phyloP scores from a whole-genome alignment of 2,329 filamentous ascomycete species.

The Elsinoe australis region DNA sequence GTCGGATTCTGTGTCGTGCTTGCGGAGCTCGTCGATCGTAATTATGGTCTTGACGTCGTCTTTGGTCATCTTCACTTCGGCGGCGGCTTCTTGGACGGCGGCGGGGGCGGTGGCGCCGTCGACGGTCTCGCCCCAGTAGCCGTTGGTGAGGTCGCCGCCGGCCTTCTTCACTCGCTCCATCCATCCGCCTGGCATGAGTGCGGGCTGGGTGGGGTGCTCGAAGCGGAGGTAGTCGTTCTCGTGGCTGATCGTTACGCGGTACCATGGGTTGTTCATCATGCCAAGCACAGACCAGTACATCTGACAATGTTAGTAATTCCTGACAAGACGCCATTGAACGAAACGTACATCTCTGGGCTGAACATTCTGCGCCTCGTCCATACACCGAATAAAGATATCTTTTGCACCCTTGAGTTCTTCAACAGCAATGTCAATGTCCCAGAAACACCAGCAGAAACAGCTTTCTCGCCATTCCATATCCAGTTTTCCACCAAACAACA shows the following conservation, averaged over 20 bases:
- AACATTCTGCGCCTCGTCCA: conserved; percentile 82
- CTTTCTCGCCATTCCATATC: conserved; percentile 77
- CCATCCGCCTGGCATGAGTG: conserved; percentile 73
- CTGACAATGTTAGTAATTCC: not conserved
- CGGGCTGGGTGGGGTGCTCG: conserved; percentile 81
- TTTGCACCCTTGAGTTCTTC: conserved; percentile 54
- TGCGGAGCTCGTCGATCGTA: conserved; percentile 61
- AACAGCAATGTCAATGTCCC: conserved; percentile 63
- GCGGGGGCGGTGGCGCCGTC: conserved; percentile 42
- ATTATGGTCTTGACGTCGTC: conserved; percentile 57
- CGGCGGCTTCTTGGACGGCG: conserved; percentile 43
- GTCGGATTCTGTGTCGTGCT: conserved; percentile 55
- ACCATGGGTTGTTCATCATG: conserved; percentile 99
- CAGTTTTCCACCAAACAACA: conserved; percentile 66
- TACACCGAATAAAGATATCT: conserved; percentile 73
- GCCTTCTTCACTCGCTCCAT: conserved; percentile 84
- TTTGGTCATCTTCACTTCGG: conserved; percentile 72
- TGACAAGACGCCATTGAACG: not conserved
- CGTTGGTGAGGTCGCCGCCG: conserved; percentile 72
- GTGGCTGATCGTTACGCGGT: conserved; percentile 66
- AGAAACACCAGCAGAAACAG: conserved; percentile 89
- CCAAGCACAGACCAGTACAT: conserved; percentile 89
- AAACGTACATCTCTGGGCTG: conserved; percentile 82
- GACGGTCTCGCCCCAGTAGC: conserved; percentile 72
- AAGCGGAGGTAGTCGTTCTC: conserved; percentile 61